phyloP scores from a whole-genome alignment of 2,329 filamentous ascomycete genomes.

The Leptosphaerulina australis region DNA sequence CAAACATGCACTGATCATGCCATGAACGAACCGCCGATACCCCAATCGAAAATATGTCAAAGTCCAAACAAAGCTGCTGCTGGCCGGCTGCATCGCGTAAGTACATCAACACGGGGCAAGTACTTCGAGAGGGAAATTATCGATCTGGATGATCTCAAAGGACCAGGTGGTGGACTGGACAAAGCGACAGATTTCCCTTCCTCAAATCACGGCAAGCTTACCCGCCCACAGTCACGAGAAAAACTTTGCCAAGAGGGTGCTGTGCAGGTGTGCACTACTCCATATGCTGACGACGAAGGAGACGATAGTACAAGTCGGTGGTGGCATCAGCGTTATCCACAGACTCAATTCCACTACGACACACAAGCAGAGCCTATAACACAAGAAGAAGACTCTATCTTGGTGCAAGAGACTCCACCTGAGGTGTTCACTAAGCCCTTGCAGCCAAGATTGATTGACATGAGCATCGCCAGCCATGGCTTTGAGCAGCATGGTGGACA shows the following conservation, averaged over 20 bases:
- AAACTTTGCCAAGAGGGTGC: background rate
- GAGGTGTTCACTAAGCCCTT: background rate
- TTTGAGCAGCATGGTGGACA: background rate
- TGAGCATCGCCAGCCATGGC: background rate
- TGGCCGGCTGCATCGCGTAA: conserved; percentile 10
- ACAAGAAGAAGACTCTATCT: background rate
- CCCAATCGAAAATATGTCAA: background rate
- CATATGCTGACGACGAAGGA: background rate
- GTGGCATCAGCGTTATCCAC: conserved; percentile 11
- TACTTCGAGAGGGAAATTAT: conserved; percentile 11
- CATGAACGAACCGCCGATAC: background rate
- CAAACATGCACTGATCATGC: background rate
- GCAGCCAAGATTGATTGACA: background rate
- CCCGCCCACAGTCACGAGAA: background rate
- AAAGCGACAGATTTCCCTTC: background rate
- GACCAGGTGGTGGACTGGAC: background rate
- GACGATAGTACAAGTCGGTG: background rate
- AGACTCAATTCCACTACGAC: conserved; percentile 9
- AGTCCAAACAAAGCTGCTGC: background rate
- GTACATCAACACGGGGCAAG: conserved; percentile 1
- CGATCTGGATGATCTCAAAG: conserved; percentile 9
- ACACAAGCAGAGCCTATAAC: conserved; percentile 5
- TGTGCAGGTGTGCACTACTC: conserved; percentile 4
- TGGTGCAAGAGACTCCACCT: conserved; percentile 15
- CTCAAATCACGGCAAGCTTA: background rate